These are phyloP conservation scores for Byssothecium circinans DNA, from an alignment of 2,329 filamentous ascomycete species.

Conservation along the genomic window DNA sequence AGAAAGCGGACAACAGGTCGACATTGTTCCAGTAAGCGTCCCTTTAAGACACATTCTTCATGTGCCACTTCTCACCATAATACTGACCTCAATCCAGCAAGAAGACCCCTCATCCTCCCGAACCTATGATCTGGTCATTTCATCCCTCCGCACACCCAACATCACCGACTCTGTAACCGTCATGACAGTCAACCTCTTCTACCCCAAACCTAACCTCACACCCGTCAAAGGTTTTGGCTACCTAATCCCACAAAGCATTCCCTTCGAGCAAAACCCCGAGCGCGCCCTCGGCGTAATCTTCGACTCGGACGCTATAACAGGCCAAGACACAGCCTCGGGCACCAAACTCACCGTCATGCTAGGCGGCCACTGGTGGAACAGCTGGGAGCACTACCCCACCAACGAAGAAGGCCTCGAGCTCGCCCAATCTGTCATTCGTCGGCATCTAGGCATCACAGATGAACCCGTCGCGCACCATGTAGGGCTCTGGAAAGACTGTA, in stretches of 20 bases:
- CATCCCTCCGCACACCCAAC: slow-evolving; percentile 46
- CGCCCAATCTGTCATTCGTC: slow-evolving; percentile 68
- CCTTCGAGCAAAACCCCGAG: slow-evolving; percentile 75
- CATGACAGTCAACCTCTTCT: slow-evolving; percentile 92
- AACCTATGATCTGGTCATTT: slow-evolving; percentile 35
- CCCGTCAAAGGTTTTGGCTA: slow-evolving; percentile 81
- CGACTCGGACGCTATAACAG: slow-evolving; percentile 68
- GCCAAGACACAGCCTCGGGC: slow-evolving; percentile 61
- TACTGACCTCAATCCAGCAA: slow-evolving; percentile 19
- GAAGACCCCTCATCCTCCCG: slow-evolving; percentile 15
- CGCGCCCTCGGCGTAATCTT: slow-evolving; percentile 89
- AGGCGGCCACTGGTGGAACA: slow-evolving; percentile 89
- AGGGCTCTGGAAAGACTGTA: slow-evolving; percentile 69
- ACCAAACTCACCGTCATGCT: slow-evolving; percentile 94
- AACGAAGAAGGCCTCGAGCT: slow-evolving; percentile 68
- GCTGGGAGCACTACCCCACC: slow-evolving; percentile 62
- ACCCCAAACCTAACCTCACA: slow-evolving; percentile 64
- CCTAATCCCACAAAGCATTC: slow-evolving; percentile 76
- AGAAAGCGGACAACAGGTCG: slow-evolving; percentile 18
- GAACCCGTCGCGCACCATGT: slow-evolving; percentile 64
- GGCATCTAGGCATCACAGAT: slow-evolving; percentile 73
- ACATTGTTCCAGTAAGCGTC: slow-evolving; percentile 27
- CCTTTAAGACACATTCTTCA: not conserved
- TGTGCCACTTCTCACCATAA: not conserved
- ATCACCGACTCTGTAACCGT: slow-evolving; percentile 72